Evolutionary conservation across 2,329 filamentous ascomycete species (phyloP).

Genomic region (Ophiostoma perfectum): DNA sequence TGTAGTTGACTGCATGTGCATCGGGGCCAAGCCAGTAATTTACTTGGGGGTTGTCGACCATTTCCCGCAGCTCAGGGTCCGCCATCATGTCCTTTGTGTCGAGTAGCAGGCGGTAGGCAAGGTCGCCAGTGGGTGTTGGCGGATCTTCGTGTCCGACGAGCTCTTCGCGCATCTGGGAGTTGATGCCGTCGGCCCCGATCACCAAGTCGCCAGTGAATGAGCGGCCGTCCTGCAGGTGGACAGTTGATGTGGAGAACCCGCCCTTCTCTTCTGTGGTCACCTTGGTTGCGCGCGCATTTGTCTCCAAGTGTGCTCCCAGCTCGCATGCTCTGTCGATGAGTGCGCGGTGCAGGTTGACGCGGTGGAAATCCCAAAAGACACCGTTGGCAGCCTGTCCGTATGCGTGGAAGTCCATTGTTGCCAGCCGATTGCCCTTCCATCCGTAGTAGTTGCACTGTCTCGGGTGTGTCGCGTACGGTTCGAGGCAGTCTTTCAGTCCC

Average conservation of each 20-base stretch:
- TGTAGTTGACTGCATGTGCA: slow-evolving; percentile 34
- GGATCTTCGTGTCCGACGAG: slow-evolving; percentile 26
- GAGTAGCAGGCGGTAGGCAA: slow-evolving; percentile 36
- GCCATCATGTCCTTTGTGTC: slow-evolving; percentile 30
- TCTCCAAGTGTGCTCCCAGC: slow-evolving; percentile 29
- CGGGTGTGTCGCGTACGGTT: slow-evolving; percentile 21
- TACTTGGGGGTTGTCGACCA: slow-evolving; percentile 31
- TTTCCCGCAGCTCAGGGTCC: slow-evolving; percentile 30
- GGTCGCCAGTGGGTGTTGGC: slow-evolving; percentile 33
- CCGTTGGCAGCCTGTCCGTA: slow-evolving; percentile 26
- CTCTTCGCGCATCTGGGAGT: slow-evolving; percentile 27
- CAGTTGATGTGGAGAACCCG: slow-evolving; percentile 23
- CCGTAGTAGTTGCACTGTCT: slow-evolving; percentile 22
- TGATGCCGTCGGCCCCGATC: slow-evolving; percentile 39
- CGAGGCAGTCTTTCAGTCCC: slow-evolving; percentile 27
- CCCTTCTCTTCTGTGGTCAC: slow-evolving; percentile 28
- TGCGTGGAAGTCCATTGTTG: slow-evolving; percentile 23
- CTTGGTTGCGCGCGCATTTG: slow-evolving; percentile 28
- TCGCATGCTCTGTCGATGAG: slow-evolving; percentile 30
- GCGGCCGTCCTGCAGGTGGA: slow-evolving; percentile 30
- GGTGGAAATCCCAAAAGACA: slow-evolving; percentile 36
- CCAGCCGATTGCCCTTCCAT: slow-evolving; percentile 25
- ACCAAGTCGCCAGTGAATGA: slow-evolving; percentile 35
- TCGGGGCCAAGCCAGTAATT: slow-evolving; percentile 35
- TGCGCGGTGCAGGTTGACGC: slow-evolving; percentile 32